Base-by-base conservation (phyloP, 75 land plant genomes). In the Cunninghamia lanceolata region DNA sequence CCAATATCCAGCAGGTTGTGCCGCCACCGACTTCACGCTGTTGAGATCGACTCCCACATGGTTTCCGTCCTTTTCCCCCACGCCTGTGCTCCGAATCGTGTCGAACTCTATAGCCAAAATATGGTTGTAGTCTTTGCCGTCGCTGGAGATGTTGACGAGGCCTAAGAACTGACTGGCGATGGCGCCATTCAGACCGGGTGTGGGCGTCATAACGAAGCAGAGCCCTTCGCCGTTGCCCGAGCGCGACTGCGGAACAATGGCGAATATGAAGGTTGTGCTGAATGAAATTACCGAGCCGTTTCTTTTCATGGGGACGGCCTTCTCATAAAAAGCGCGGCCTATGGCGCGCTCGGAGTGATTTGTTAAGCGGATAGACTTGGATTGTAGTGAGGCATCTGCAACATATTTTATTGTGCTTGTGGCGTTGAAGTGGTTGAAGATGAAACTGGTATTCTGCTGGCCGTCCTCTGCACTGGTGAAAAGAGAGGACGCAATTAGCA, bases 31-130 rank as follows among this genome's bases (percentile, higher is more conserved):
- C 3, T 16, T 36, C 77, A 93, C 34, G 74, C 89, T 85, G 66
- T 89, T 88, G 81, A 93, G 17, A 68, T 93, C 90, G 54, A 93
- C 84, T 6, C 94, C 94, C 15, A 93, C 88, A 83, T 93, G 94
- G 68, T 87, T 89, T 25, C 90, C 84, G 82, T 86, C 83, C 32
- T 86, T 85, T 50, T 93, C 92, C 0, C 39, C 21, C 38, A 87
- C 87, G 76, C 86, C 89, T 21, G 86, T 53, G 76, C 89, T 90
- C 68, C 43, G 10, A 9, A 68, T 87, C 0, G 94, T 91, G 86
- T 93, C 94, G 71, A 92, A 92, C 77, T 93, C 94, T 3, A 92
- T 93, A 4, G 90, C 93, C 81, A 93, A 89, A 8, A 93, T 9
- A 17, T 89, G 93, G 89, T 93, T 91, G 14, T 83, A 50, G 50